These are phyloP conservation scores for Fusarium miscanthi DNA, from an alignment of 2,329 filamentous ascomycete species.

Conservation along the genomic window DNA sequence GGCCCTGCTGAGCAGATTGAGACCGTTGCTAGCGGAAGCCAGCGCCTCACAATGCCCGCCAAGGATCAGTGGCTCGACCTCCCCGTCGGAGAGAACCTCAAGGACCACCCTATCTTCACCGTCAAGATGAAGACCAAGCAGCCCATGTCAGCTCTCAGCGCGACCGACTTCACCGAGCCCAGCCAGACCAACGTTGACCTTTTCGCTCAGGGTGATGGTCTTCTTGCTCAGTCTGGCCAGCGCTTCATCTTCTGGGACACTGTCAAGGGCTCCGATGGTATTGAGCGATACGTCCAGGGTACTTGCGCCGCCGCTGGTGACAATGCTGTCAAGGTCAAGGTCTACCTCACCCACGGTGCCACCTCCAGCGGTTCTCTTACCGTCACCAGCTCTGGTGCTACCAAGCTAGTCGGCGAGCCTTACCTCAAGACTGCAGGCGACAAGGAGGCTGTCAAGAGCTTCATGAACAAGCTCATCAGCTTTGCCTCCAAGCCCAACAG, in stretches of 20 bases:
- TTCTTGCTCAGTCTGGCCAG: constrained; percentile 59
- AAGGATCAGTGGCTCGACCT: constrained; percentile 66
- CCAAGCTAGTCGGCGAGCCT: constrained; percentile 54
- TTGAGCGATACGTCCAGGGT: constrained; percentile 55
- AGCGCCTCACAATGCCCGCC: constrained; percentile 63
- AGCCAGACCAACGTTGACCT: constrained; percentile 46
- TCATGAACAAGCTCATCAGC: constrained; percentile 71
- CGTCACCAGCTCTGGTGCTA: constrained; percentile 54
- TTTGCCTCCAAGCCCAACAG: constrained; percentile 70
- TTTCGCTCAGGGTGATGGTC: constrained; percentile 52
- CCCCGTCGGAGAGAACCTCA: constrained; percentile 68
- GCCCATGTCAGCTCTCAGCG: constrained; percentile 50
- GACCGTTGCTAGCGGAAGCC: constrained; percentile 61
- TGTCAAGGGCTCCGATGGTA: constrained; percentile 54
- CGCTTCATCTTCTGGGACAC: constrained; percentile 61
- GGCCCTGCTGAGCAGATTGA: constrained; percentile 70
- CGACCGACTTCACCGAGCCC: constrained; percentile 42
- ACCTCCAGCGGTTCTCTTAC: constrained; percentile 59
- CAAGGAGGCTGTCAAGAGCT: constrained; percentile 58
- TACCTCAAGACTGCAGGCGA: constrained; percentile 49
- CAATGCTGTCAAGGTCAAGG: constrained; percentile 58
- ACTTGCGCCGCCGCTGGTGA: constrained; percentile 57
- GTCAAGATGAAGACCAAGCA: constrained; percentile 55
- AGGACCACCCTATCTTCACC: constrained; percentile 64
- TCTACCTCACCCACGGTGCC: constrained; percentile 63